Evolutionary conservation across 805 yeast species (phyloP).

Genomic region (Kodamaea fukazawae): DNA sequence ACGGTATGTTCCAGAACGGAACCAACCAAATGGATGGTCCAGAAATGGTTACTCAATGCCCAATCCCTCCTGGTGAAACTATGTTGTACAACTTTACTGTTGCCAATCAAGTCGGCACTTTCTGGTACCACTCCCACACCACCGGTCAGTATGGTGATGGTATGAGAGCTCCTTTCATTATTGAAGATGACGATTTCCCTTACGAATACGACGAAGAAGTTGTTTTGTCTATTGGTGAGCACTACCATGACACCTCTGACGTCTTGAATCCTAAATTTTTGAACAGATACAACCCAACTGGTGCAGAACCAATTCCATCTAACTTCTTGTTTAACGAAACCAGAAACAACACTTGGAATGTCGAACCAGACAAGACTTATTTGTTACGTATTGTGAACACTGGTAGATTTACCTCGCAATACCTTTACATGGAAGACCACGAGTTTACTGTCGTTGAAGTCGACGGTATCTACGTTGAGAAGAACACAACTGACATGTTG

Average conservation of each 20-base stretch:
- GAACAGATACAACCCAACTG: constrained; percentile 83
- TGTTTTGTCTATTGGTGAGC: constrained; percentile 67
- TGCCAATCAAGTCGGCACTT: constrained; percentile 79
- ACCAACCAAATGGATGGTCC: constrained; percentile 88
- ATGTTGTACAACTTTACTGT: constrained; percentile 86
- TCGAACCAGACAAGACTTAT: constrained; percentile 84
- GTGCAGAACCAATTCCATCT: constrained; percentile 97
- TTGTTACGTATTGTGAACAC: constrained; percentile 74
- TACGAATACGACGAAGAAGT: constrained; percentile 81
- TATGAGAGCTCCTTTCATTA: constrained; percentile 73
- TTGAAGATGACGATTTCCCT: constrained; percentile 67
- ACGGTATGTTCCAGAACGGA: constrained; percentile 84
- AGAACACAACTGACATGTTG: constrained; percentile 62
- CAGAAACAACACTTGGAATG: constrained; percentile 68
- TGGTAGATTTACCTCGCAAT: constrained; percentile 92
- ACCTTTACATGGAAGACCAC: constrained; percentile 86
- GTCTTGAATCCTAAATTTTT: constrained; percentile 57
- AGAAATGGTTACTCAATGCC: constrained; percentile 84
- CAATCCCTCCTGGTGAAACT: constrained; percentile 75
- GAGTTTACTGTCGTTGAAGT: constrained; percentile 82
- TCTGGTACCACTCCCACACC: constrained; percentile 97
- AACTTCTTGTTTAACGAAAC: constrained; percentile 78
- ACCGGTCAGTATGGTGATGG: constrained; percentile 93
- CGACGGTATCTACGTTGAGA: constrained; percentile 86
- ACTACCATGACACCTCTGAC: constrained; percentile 73